Percentiles rank a stretch among this genome's conserved stretches.
Evolutionary conservation across 371 early-diverging fungal species (phyloP).

Genomic region (Syncephalastrum racemosum): DNA sequence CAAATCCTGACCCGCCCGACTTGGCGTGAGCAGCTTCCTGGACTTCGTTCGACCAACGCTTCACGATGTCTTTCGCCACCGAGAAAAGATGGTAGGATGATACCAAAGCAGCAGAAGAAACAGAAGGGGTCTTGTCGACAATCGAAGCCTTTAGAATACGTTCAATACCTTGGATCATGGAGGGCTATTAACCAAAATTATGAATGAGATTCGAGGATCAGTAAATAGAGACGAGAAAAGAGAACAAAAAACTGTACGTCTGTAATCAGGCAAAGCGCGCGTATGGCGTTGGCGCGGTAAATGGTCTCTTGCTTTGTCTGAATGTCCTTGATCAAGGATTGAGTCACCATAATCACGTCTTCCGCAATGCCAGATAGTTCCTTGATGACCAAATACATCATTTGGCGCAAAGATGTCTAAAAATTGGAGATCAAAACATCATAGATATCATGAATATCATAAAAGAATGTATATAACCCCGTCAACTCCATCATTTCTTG

Average conservation of each 20-base stretch:
- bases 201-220: not conserved
- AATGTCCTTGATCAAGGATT: slow-evolving; percentile 95
- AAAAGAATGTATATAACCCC: not conserved
- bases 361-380: slow-evolving; percentile 91
- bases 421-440: slow-evolving; percentile 11
- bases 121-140: slow-evolving; percentile 91
- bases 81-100: slow-evolving; percentile 87
- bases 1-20: slow-evolving; percentile 49
- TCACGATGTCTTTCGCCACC: slow-evolving; percentile 81
- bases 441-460: slow-evolving; percentile 2
- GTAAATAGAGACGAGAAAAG: not conserved
- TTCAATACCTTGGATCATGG: slow-evolving; percentile 95
- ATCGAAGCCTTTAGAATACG: slow-evolving; percentile 96
- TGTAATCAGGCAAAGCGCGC: slow-evolving; percentile 93
- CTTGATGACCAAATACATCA: slow-evolving; percentile 96
- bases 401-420: slow-evolving; percentile 89
- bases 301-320: slow-evolving; percentile 88
- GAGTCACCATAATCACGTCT: slow-evolving; percentile 97
- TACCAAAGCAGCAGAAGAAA: slow-evolving; percentile 92
- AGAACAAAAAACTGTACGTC: slow-evolving; percentile 61
- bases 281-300: slow-evolving; percentile 94
- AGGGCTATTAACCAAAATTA: slow-evolving; percentile 51
- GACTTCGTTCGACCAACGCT: slow-evolving; percentile 89
- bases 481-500: not conserved
- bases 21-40: slow-evolving; percentile 86